Percentiles rank a stretch among this genome's conserved stretches.
These are phyloP conservation scores for Allantophomopsis lycopodina DNA, from an alignment of 2,329 filamentous ascomycete species.

Conservation along the genomic window DNA sequence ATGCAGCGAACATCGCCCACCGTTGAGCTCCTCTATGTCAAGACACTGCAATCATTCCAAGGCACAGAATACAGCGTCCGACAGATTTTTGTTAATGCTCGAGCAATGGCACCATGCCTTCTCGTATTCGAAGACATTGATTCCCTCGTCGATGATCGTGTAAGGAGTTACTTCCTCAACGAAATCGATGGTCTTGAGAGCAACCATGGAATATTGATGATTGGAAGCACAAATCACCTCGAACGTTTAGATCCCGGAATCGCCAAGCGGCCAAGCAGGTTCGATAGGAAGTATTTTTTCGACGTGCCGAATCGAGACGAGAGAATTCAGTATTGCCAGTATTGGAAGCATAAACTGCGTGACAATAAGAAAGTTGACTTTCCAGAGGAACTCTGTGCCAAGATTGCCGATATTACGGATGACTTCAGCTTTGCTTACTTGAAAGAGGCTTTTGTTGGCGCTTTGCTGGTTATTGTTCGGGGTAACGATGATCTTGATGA, in stretches of 20 bases:
- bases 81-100: slow-evolving; percentile 41
- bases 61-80: slow-evolving; percentile 41
- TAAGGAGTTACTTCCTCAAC: slow-evolving; percentile 58
- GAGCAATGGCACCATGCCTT: slow-evolving; percentile 51
- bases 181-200: slow-evolving; percentile 56
- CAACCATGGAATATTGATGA: slow-evolving; percentile 60
- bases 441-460: slow-evolving; percentile 55
- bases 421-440: slow-evolving; percentile 59
- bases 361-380: slow-evolving; percentile 45
- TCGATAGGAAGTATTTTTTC: slow-evolving; percentile 55
- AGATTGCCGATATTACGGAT: slow-evolving; percentile 47
- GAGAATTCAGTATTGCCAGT: slow-evolving; percentile 43
- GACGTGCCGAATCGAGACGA: slow-evolving; percentile 39
- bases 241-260: slow-evolving; percentile 55
- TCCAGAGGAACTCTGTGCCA: slow-evolving; percentile 38
- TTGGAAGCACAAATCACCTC: slow-evolving; percentile 52
- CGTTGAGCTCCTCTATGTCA: slow-evolving; percentile 49
- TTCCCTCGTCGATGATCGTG: slow-evolving; percentile 43
- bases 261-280: slow-evolving; percentile 49
- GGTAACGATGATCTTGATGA: slow-evolving; percentile 7
- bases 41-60: slow-evolving; percentile 29
- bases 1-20: slow-evolving; percentile 33
- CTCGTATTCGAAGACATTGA: slow-evolving; percentile 63
- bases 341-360: slow-evolving; percentile 44
- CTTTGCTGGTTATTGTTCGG: slow-evolving; percentile 42